Conservation (phyloP, 805 yeast species). For the Jamesozyma piceae region DNA sequence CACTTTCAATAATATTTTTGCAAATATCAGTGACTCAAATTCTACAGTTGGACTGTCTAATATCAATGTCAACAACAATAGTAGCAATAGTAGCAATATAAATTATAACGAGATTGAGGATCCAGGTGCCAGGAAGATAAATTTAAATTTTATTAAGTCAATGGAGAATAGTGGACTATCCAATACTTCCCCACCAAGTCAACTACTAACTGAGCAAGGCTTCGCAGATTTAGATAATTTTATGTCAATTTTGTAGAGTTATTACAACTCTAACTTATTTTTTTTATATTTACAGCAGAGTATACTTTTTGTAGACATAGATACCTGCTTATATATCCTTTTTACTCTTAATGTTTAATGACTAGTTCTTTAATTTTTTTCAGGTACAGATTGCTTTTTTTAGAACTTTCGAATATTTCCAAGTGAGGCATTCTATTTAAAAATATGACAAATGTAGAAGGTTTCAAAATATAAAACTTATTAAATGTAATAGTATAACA, state of each 20-base stretch:
- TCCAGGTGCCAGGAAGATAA: background rate
- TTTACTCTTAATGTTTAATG: background rate
- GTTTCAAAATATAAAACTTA: too few species aligned
- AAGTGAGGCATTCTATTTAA: too few species aligned
- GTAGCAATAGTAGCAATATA: background rate
- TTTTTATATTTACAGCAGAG: background rate
- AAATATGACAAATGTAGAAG: too few species aligned
- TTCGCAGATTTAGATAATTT: conserved; percentile 27
- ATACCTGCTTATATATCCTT: background rate
- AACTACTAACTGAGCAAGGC: conserved; percentile 19
- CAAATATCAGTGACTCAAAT: background rate
- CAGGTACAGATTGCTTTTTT: too few species aligned
- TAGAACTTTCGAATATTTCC: too few species aligned
- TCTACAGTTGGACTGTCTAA: background rate
- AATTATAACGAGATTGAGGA: background rate
- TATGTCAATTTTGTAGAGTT: conserved; percentile 19
- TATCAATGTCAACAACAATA: background rate
- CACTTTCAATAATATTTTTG: background rate
- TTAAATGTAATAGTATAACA: too few species aligned
- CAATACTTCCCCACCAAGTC: conserved; percentile 16
- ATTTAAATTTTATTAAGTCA: background rate
- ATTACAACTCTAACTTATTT: too few species aligned
- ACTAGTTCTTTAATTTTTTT: too few species aligned
- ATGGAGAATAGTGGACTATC: background rate
- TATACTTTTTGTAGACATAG: too few species aligned